phyloP scores from a whole-genome alignment of 1,139 yeast species.

The Kodamaea ohmeri region DNA sequence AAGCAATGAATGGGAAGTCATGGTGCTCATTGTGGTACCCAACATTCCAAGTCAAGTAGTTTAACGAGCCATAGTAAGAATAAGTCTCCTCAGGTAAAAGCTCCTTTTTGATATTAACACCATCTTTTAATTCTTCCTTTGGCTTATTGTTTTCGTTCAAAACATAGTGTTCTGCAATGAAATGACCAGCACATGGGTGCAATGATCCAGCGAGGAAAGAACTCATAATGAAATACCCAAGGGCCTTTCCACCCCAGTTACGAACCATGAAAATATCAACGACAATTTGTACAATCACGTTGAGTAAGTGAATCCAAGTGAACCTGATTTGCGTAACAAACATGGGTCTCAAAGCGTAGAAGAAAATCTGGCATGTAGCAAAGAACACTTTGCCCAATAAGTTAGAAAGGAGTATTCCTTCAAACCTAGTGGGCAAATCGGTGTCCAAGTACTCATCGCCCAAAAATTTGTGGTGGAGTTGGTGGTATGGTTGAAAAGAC shows the following conservation, averaged over 20 bases:
- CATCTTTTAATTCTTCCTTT: conserved; percentile 17
- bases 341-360: conserved; percentile 89
- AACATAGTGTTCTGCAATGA: conserved; percentile 90
- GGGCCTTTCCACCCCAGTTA: conserved; percentile 61
- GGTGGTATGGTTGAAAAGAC: conserved; percentile 88
- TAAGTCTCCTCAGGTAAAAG: conserved; percentile 72
- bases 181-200: conserved; percentile 95
- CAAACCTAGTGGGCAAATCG: conserved; percentile 78
- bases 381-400: conserved; percentile 86
- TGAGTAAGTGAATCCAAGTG: conserved; percentile 70
- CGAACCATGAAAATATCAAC: conserved; percentile 58
- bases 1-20: conserved; percentile 90
- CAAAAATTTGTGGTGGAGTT: conserved; percentile 83
- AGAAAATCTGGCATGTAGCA: conserved; percentile 84
- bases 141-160: conserved; percentile 56
- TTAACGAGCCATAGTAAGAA: conserved; percentile 81
- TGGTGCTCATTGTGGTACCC: conserved; percentile 95
- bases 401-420: conserved; percentile 70
- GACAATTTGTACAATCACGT: conserved; percentile 57
- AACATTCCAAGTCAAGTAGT: conserved; percentile 81
- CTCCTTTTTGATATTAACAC: conserved; percentile 28
- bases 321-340: conserved; percentile 73
- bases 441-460: conserved; percentile 88
- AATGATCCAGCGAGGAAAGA: conserved; percentile 87
- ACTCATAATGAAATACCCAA: conserved; percentile 67